These are phyloP conservation scores for Rheum nobile DNA, from an alignment of 148 eudicot genomes.

Conservation along the genomic window DNA sequence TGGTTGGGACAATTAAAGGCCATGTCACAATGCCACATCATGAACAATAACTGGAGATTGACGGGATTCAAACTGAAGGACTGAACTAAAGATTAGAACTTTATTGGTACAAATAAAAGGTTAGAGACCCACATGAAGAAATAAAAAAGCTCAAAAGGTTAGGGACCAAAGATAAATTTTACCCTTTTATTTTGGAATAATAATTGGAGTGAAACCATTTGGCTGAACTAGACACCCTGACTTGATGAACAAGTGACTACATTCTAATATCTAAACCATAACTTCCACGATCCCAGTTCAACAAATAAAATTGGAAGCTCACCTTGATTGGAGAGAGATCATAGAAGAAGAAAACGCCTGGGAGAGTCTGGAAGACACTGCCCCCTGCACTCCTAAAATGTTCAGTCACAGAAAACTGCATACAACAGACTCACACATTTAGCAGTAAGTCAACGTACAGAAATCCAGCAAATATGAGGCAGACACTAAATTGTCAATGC, in stretches of 20 bases:
- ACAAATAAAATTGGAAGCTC: background rate
- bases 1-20: background rate
- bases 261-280: background rate
- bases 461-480: background rate
- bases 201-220: background rate
- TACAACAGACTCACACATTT: background rate
- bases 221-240: background rate
- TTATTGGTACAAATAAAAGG: background rate
- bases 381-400: slow-evolving; percentile 58
- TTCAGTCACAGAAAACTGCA: slow-evolving; percentile 95
- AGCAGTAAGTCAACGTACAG: background rate
- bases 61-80: background rate
- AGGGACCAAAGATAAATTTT: background rate
- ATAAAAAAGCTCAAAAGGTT: no score
- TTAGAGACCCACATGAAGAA: no score
- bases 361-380: slow-evolving; percentile 53
- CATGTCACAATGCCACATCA: background rate
- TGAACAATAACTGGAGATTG: background rate
- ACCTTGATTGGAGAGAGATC: slow-evolving; percentile 98
- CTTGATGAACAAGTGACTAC: background rate
- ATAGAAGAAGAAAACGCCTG: slow-evolving; percentile 95
- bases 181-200: background rate
- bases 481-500: background rate
- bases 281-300: background rate
- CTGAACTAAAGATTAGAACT: background rate